phyloP scores from a whole-genome alignment of 345 rosid genomes.

The Syzygium oleosum region DNA sequence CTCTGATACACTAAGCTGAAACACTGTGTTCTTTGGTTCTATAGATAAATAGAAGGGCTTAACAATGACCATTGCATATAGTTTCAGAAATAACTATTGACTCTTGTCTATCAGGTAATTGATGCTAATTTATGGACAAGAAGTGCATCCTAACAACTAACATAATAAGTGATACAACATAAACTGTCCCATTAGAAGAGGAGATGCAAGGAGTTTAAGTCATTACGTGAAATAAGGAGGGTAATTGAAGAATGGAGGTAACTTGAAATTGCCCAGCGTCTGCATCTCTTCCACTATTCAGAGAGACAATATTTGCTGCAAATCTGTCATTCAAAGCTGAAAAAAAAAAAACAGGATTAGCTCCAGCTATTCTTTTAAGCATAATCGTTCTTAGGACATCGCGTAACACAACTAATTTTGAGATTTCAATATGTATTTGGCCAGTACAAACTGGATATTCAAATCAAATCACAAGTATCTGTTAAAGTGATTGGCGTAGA shows the following conservation, averaged over 20 bases:
- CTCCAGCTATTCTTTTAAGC: not conserved
- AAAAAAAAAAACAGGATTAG: not conserved
- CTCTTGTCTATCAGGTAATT: not conserved
- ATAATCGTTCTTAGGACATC: not conserved
- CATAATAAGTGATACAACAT: not conserved
- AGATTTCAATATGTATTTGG: not conserved
- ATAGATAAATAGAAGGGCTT: not conserved
- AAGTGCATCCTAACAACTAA: not conserved
- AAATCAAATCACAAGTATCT: not conserved
- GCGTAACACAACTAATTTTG: not conserved
- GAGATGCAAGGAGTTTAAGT: not conserved
- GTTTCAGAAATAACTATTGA: not conserved
- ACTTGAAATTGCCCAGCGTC: conserved; percentile 78
- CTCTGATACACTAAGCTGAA: not conserved
- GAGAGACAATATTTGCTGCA: not conserved
- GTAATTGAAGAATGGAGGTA: conserved; percentile 90
- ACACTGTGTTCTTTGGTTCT: not conserved
- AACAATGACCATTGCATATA: not conserved
- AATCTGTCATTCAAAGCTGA: not conserved
- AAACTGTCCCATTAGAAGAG: not conserved
- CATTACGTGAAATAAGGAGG: conserved; percentile 96
- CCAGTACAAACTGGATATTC: not conserved
- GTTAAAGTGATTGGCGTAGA: not conserved
- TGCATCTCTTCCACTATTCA: conserved; percentile 40
- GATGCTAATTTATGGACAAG: not conserved